Base-by-base conservation (phyloP, 345 rosid genomes). In the Gossypium anomalum region DNA sequence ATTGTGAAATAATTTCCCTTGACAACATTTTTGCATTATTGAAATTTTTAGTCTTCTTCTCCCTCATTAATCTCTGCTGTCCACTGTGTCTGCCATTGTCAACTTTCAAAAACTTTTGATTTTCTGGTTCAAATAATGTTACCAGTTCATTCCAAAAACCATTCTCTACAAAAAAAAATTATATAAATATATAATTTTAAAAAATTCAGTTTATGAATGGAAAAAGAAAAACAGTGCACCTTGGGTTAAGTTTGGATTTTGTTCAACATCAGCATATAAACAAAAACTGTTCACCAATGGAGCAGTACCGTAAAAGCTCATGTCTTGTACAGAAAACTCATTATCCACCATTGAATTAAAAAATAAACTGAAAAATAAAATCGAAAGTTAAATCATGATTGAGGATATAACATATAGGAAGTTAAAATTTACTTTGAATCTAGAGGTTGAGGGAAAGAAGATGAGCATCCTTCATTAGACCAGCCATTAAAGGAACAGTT, bases 111-210 rank as follows among this genome's bases (percentile, higher is more conserved):
- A 3, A 34, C 10, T 45, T 60, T 63, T 66, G 60, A 9, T 22
- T 58, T 5, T 70, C 23, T 29, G 85, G 75, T 70, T 76, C 80
- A 45, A 75, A 76, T 45, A 80, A 34, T 41, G 44, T 59, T 51
- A 48, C 71, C 23, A 77, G 27, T 51, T 84, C 88, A 49, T 68
- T 80, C 87, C 88, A 83, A 0, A 45, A 4, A 7, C 81, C 78
- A 65, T 25, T 71, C 47, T 61, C 81, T 75, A 68, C 64, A 56
- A 34, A 12, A 55, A 51, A 49, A 0, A 2, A 51, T 1, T 3
- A 49, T 2, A 49, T 49, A 49, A 13, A 49, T 49, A 13, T 3
- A 49, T 13, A 11, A 13, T 1, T 49, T 11, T 11, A 14, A 49
- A 49, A 2, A 14, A 17, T 7, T 7, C 10, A 1, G 23, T 55